phyloP scores from a whole-genome alignment of 345 rosid species.

The Gossypium thurberi region DNA sequence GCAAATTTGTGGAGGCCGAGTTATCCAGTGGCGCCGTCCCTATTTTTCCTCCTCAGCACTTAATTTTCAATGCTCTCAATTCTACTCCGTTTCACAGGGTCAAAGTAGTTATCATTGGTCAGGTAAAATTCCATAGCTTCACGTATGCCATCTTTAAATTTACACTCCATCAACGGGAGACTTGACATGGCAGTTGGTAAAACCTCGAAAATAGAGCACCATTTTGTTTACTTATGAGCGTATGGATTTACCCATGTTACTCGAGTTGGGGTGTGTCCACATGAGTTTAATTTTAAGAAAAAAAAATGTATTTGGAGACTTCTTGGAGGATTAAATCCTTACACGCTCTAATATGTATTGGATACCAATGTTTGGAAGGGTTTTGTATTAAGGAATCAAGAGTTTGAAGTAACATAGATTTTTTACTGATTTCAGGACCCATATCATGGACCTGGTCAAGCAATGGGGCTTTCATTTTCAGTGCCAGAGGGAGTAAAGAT shows the following conservation, averaged over 20 bases:
- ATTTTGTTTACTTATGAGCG: neutral
- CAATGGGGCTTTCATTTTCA: conserved; percentile 96
- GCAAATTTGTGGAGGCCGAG: conserved; percentile 58
- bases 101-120: conserved; percentile 85
- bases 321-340: too few species aligned
- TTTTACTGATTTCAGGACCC: conserved; percentile 51
- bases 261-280: too few species aligned
- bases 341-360: neutral
- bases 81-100: conserved; percentile 67
- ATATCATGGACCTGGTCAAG: conserved; percentile 95
- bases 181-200: neutral
- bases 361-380: neutral
- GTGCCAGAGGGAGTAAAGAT: conserved; percentile 71
- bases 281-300: too few species aligned
- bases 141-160: neutral
- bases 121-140: conserved; percentile 29
- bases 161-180: neutral
- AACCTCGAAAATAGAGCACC: neutral
- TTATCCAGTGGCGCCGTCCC: conserved; percentile 22
- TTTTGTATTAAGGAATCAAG: neutral
- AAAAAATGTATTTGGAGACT: too few species aligned
- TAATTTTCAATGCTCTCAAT: conserved; percentile 80
- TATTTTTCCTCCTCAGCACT: conserved; percentile 70
- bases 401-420: neutral
- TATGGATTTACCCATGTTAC: too few species aligned